Conservation (phyloP, 179 eudicot genomes). For the Monotropa hypopitys region DNA sequence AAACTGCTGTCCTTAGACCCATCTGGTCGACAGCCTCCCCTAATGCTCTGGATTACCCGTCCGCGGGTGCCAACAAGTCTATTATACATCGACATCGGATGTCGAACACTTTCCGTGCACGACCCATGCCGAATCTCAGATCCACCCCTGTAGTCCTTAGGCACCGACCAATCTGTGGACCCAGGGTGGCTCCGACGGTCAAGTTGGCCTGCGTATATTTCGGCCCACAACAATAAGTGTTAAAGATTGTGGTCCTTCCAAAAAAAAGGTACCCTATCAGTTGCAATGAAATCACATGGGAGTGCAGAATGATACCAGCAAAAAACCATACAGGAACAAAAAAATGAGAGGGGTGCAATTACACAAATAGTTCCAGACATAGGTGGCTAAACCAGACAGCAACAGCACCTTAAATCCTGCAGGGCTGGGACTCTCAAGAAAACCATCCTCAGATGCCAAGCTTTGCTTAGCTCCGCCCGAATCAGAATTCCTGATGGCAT, state of each 20-base stretch:
- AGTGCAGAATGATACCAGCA: background rate
- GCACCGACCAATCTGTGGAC: too few species aligned
- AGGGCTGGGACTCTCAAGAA: conserved; percentile 71
- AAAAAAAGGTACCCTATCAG: background rate
- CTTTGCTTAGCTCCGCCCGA: conserved; percentile 93
- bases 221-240: too few species aligned
- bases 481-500: conserved; percentile 83
- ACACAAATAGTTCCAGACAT: background rate
- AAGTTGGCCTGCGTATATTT: too few species aligned
- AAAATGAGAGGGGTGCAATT: background rate
- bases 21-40: too few species aligned
- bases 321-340: background rate
- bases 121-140: too few species aligned
- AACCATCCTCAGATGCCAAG: conserved; percentile 92
- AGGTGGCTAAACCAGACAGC: background rate
- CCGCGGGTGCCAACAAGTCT: too few species aligned
- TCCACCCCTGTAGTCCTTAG: too few species aligned
- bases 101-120: too few species aligned
- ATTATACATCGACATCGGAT: too few species aligned
- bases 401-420: conserved; percentile 80
- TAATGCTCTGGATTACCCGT: too few species aligned
- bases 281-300: background rate
- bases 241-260: background rate
- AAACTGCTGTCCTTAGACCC: too few species aligned
- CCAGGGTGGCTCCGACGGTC: too few species aligned